Base-by-base conservation (phyloP, 768 basidiomycete species). In the Termitomyces sp. region DNA sequence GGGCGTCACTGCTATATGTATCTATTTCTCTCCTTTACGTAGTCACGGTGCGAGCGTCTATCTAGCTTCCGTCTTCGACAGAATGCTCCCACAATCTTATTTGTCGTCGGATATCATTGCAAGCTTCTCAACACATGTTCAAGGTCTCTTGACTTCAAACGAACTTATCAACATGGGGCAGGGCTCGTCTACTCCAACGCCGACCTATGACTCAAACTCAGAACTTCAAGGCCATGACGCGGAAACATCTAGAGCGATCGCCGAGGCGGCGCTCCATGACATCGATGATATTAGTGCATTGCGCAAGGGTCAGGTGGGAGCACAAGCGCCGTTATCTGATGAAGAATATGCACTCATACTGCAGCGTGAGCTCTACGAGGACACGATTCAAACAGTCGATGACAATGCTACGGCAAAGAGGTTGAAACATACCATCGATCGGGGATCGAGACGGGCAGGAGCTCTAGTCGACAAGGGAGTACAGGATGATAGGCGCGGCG, bases 241-340 rank as follows among this genome's bases (percentile, higher is more conserved):
- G 16, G 53, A 46, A 21, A 61, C 57, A 0, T 19, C 52, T 2
- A 42, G 23, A 44, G 35, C 52, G 23, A 62, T 62, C 23, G 56
- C 47, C 3, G 34, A 31, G 44, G 42, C 38, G n/a, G 25, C 29
- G 19, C 47, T 47, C 9, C 27, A 60, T 16, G 59, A 61, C 40
- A 55, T 63, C 10, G 21, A 41, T 2, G 56, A 62, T 4, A 49
- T 62, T 41, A 46, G 27, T 17, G n/a, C 25, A 12, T 25, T 38
- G 5, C 63, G 61, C n/a, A 66, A 62, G 41, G 63, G 54, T 7
- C 61, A 61, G 46, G 54, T 44, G 3, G 58, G 61, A 6, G 57
- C 54, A 4, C 59, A 63, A 44, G 50, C 54, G 4, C 57, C 62
- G 5, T 49, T 53, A 5, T 66, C 61, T 5, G 61, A 64, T 41